Conservation (phyloP, 2,329 filamentous ascomycete species). For the Teratosphaeria epicoccoides region DNA sequence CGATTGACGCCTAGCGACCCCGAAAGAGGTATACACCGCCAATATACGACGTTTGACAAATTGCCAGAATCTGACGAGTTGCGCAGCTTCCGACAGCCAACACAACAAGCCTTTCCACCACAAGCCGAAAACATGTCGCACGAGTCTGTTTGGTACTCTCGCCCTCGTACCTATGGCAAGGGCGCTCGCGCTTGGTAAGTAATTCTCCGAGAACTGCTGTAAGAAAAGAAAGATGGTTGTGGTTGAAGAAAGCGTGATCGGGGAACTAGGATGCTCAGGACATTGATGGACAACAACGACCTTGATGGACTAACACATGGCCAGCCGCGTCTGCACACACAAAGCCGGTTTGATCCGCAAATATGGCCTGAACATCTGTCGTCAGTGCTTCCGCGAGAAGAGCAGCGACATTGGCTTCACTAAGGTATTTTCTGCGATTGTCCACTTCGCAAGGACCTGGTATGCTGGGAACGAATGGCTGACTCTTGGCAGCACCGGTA, state of each 20-base stretch:
- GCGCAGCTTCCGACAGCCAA: slow-evolving; percentile 2
- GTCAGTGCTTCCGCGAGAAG: slow-evolving; percentile 63
- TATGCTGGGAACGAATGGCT: slow-evolving; percentile 1
- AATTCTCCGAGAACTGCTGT: neutral
- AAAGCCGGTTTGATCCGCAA: slow-evolving; percentile 98
- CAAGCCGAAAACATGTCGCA: slow-evolving; percentile 59
- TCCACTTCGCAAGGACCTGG: neutral
- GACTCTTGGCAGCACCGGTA: slow-evolving; percentile 23
- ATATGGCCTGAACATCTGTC: slow-evolving; percentile 85
- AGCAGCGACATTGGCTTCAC: slow-evolving; percentile 56
- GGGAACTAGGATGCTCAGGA: neutral
- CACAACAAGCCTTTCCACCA: slow-evolving; percentile 6
- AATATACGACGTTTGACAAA: neutral
- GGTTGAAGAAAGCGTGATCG: neutral
- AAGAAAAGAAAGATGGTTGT: neutral
- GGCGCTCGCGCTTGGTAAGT: slow-evolving; percentile 86
- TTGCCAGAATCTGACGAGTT: neutral
- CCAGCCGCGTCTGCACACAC: slow-evolving; percentile 80
- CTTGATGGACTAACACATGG: neutral
- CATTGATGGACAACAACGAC: neutral
- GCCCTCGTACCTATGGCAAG: slow-evolving; percentile 95
- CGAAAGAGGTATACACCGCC: slow-evolving; percentile 1
- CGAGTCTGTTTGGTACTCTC: slow-evolving; percentile 99
- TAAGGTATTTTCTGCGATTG: slow-evolving; percentile 41
- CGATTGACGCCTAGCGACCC: neutral